phyloP scores from a whole-genome alignment of 371 early-diverging fungal species.

The Catenaria anguillulae region DNA sequence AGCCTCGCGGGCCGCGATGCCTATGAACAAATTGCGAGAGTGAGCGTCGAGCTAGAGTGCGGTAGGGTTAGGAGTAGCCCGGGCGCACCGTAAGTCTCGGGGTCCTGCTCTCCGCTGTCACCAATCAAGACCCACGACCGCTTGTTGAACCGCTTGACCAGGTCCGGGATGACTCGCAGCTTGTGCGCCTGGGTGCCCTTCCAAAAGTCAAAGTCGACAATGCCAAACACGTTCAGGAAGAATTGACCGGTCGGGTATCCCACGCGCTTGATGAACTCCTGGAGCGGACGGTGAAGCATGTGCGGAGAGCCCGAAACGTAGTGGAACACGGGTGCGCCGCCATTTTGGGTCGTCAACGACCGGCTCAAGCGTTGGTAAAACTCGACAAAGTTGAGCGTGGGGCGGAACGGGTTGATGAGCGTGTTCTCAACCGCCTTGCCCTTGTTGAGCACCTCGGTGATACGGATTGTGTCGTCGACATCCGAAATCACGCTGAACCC shows the following conservation, averaged over 20 bases:
- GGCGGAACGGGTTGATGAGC: not conserved
- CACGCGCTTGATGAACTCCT: not conserved
- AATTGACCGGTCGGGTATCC: not conserved
- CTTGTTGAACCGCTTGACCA: not conserved
- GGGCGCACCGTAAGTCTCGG: slow-evolving; percentile 2
- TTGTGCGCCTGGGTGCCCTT: slow-evolving; percentile 3
- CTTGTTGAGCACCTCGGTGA: slow-evolving; percentile 4
- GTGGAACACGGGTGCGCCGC: not conserved
- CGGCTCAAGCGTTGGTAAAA: not conserved
- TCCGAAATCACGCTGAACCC: not conserved
- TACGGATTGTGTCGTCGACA: not conserved
- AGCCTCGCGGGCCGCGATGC: not conserved
- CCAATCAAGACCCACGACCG: not conserved
- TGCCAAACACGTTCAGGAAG: not conserved
- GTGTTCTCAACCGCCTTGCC: slow-evolving; percentile 5
- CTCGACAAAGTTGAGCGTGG: not conserved
- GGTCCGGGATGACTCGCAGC: not conserved
- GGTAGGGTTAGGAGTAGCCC: not conserved
- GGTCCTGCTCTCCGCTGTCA: slow-evolving; percentile 2
- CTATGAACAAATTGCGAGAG: too few relatives aligned
- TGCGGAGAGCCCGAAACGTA: slow-evolving; percentile 2
- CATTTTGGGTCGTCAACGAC: not conserved
- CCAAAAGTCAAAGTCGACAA: slow-evolving; percentile 1
- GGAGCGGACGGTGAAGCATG: not conserved
- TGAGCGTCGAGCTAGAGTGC: too few relatives aligned